Evolutionary conservation across 2,329 filamentous ascomycete species (phyloP), one percentile per base, ranked within the genome.

Genomic region (Colletotrichum tamarilloi): DNA sequence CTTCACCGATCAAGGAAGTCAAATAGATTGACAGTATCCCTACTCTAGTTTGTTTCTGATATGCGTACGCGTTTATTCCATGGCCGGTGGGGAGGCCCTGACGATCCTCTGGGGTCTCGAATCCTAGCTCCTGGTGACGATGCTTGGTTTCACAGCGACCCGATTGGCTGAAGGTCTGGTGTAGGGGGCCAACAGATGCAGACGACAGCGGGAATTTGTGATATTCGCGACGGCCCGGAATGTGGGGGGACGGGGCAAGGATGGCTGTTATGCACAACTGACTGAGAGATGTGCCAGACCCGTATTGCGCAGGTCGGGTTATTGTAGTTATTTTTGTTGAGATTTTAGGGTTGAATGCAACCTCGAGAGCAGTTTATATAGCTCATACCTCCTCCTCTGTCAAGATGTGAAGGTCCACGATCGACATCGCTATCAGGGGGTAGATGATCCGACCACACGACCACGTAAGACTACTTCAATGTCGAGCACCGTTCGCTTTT

Each of bases 21-120:
- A 56, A 56, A 24, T 56, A 26, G 53, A 56, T 22, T 52, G 46
- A 22, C 4, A 52, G 8, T 8, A 52, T 16, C 35, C 12, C 16
- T 9, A 22, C 53, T 35, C 26, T 26, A 24, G 30, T 24, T 22
- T 28, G 63, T 22, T 24, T 38, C 35, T 16, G 14, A 38, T 28
- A 28, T 35, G 63, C 53, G n/a, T 49, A 66, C 35, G 63, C 63
- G 63, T 57, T 46, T 32, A 24, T 24, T 19, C 46, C 53, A 53
- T 58, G 57, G 63, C 9, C 26, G 42, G 63, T 58, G 63, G 63
- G 35, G 63, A 58, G 32, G 14, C 38, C 38, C 28, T 67, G 63
- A 58, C 24, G 63, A 58, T 58, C 63, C 5, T 49, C 28, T 53
- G 30, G 53, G 53, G 52, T 57, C 53, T 32, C 42, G 53, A 24